These are phyloP conservation scores for Fusarium sp. DNA, from an alignment of 2,329 filamentous ascomycete species.

Conservation along the genomic window DNA sequence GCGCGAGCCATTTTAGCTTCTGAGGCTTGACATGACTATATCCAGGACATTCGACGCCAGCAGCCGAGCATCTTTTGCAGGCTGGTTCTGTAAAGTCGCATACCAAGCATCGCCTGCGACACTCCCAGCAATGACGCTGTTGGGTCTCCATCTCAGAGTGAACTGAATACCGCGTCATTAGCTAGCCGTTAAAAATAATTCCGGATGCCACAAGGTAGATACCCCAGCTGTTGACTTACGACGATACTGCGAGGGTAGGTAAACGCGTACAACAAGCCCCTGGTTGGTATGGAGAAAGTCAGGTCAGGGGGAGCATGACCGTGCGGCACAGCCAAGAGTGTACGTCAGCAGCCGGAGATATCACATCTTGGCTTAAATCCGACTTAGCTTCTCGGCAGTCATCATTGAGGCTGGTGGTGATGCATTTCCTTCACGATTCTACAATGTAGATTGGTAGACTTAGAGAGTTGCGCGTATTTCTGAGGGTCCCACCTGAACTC, in stretches of 20 bases:
- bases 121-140: background rate
- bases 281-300: background rate
- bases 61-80: background rate
- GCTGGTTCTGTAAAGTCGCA: background rate
- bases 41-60: background rate
- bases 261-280: background rate
- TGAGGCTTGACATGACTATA: background rate
- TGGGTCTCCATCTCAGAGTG: background rate
- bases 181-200: background rate
- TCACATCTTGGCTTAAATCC: background rate
- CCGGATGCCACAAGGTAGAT: background rate
- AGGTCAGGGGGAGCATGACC: background rate
- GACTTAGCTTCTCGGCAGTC: background rate
- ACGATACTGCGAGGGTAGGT: background rate
- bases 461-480: background rate
- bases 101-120: background rate
- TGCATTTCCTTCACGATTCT: background rate
- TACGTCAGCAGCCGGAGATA: background rate
- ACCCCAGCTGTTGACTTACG: background rate
- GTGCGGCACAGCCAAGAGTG: background rate
- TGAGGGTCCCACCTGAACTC: background rate
- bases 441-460: background rate
- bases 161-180: background rate
- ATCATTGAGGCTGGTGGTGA: background rate
- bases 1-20: background rate